A percentile compares a stretch with the other conserved stretches of the same genome.
phyloP scores from a whole-genome alignment of 805 yeast species.

The Pichia nakasei region DNA sequence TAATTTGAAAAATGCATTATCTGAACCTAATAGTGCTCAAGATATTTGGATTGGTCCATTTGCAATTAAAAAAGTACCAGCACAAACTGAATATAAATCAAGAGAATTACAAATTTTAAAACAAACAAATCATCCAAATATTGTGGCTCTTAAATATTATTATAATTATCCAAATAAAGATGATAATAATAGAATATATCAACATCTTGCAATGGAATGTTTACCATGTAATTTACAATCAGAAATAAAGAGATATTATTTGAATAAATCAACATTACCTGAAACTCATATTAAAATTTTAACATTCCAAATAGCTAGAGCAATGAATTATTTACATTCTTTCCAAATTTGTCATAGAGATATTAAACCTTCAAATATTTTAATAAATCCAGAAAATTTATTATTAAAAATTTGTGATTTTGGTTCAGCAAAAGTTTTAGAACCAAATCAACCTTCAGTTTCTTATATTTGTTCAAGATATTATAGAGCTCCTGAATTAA shows the following conservation, averaged over 20 bases:
- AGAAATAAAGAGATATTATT: constrained; percentile 64
- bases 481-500: constrained; percentile 92
- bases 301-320: constrained; percentile 72
- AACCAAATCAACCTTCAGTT: constrained; percentile 76
- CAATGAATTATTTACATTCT: constrained; percentile 75
- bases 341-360: constrained; percentile 78
- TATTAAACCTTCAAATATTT: constrained; percentile 73
- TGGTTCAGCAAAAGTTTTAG: constrained; percentile 76
- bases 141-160: constrained; percentile 59
- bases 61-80: constrained; percentile 79
- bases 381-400: constrained; percentile 63
- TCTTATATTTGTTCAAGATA: constrained; percentile 94
- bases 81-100: constrained; percentile 78
- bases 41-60: constrained; percentile 64
- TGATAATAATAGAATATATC: constrained; percentile 57
- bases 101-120: constrained; percentile 73
- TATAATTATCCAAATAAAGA: constrained; percentile 57
- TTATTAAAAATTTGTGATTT: constrained; percentile 73
- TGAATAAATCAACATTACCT: constrained; percentile 53
- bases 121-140: constrained; percentile 71
- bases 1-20: constrained; percentile 28
- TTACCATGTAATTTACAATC: constrained; percentile 71
- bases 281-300: constrained; percentile 69
- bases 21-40: constrained; percentile 13
- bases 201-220: constrained; percentile 81